Evolutionary conservation across 2,329 filamentous ascomycete genomes (phyloP), one percentile per base, ranked within the genome.

Genomic region (Hypomyces rosellus): DNA sequence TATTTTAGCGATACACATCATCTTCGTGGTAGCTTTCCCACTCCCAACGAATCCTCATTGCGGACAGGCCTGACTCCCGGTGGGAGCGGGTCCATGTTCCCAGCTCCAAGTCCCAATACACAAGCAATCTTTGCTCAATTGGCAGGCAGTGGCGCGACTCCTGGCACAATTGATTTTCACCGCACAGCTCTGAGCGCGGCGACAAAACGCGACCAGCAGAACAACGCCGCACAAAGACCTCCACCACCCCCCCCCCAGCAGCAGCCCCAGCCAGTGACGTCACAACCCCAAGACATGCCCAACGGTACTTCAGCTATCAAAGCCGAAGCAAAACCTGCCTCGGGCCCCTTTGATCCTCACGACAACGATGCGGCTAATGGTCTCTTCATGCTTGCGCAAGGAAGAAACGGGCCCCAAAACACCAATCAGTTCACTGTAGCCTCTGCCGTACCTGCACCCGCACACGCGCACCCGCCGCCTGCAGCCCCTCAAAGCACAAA

Each of bases 361-460:
- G 92, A 96, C 48, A 95, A 92, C 61, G 92, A 96, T 71, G 93
- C 92, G 40, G 93, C 92, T 46, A 97, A 96, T 65, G 91, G 93
- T 30, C 76, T 99, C 1, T 95, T 89, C 61, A 86, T 96, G 80
- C 77, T 99, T 52, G 91, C 93, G 1, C 86, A 67, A 70, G 83
- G 71, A 77, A 85, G 65, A 69, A 84, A 73, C 75, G 80, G 71
- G 71, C 16, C 43, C 5, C 81, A 73, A 55, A 68, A 72, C 13
- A 61, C 72, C 15, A 74, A 69, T 57, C 76, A 70, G 59, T 78
- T 80, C 71, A 61, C 73, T 57, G 66, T 61, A 5, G 57, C 69
- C 12, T 71, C 72, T 41, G 70, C 70, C 25, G 25, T 6, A 30
- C 9, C 25, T 39, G 72, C 77, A 45, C 70, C 73, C 15, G 70